Percentiles rank a stretch among this genome's conserved stretches.
These are phyloP conservation scores for Cutaneotrichosporon cavernicola DNA, from an alignment of 1,284 basidiomycete genomes.

Conservation along the genomic window DNA sequence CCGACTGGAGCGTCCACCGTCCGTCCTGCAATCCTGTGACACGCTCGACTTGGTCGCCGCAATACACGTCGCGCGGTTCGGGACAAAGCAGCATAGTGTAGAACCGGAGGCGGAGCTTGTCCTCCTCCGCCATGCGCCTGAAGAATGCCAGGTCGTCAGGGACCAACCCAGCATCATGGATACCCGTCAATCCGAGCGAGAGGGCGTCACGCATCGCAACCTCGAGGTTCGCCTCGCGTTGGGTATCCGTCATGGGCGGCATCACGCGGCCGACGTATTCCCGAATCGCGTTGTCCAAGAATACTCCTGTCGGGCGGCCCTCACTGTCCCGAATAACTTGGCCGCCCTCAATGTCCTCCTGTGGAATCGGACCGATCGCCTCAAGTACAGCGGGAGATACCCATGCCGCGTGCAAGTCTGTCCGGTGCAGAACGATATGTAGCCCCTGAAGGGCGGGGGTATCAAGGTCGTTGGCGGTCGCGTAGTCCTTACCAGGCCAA, in stretches of 20 bases:
- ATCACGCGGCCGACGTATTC: conserved; percentile 51
- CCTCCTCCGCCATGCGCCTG: conserved; percentile 65
- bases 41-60: conserved; percentile 64
- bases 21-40: conserved; percentile 56
- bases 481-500: conserved; percentile 63
- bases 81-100: conserved; percentile 66
- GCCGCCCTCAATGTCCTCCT: conserved; percentile 68
- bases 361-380: conserved; percentile 59
- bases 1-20: conserved; percentile 67
- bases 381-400: conserved; percentile 67
- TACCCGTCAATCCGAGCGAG: conserved; percentile 70
- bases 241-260: conserved; percentile 63
- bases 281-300: conserved; percentile 49
- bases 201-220: conserved; percentile 67
- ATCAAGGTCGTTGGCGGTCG: conserved; percentile 71
- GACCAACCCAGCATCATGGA: conserved; percentile 73
- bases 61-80: conserved; percentile 61
- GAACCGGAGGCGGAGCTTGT: conserved; percentile 66
- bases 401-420: conserved; percentile 84
- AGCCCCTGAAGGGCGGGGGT: conserved; percentile 64
- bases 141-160: conserved; percentile 65
- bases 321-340: conserved; percentile 65
- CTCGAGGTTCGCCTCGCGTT: conserved; percentile 64
- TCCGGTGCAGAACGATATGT: conserved; percentile 67
- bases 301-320: conserved; percentile 70